Percentiles rank a stretch among this genome's conserved stretches.
Conservation (phyloP, 2,329 filamentous ascomycete species). For the Sclerotinia minor region DNA sequence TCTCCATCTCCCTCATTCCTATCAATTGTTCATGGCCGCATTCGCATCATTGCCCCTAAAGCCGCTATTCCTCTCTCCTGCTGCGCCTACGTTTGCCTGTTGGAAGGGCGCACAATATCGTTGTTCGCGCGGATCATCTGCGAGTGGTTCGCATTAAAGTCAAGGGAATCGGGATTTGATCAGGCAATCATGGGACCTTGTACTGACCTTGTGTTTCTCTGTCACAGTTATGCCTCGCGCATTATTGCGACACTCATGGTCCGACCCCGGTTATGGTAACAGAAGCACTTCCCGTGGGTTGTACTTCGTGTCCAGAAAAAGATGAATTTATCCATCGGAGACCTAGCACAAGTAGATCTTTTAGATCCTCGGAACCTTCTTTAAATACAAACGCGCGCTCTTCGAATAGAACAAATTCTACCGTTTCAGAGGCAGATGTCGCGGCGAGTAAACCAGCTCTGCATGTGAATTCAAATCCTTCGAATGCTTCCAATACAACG, state of each 20-base stretch:
- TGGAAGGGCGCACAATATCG: neutral
- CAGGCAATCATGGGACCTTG: constrained; percentile 16
- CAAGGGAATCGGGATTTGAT: neutral
- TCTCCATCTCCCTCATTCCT: constrained; percentile 10
- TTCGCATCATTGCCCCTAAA: constrained; percentile 17
- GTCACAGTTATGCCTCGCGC: constrained; percentile 64
- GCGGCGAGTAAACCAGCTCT: neutral
- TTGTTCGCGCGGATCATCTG: neutral
- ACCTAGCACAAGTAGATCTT: constrained; percentile 36
- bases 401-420: constrained; percentile 28
- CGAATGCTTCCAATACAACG: constrained; percentile 39
- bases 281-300: constrained; percentile 62
- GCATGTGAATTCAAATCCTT: constrained; percentile 1
- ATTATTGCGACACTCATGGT: constrained; percentile 70
- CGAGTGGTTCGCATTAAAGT: constrained; percentile 7
- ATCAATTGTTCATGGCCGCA: neutral
- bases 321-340: constrained; percentile 36
- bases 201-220: constrained; percentile 30
- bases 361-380: constrained; percentile 31
- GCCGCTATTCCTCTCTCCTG: neutral
- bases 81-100: constrained; percentile 15
- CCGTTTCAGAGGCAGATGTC: constrained; percentile 31
- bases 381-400: constrained; percentile 23
- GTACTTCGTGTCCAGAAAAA: constrained; percentile 58
- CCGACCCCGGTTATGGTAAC: constrained; percentile 70